These are phyloP conservation scores for Pseudopyrenochaeta lycopersici DNA, from an alignment of 2,329 filamentous ascomycete genomes.

Conservation along the genomic window DNA sequence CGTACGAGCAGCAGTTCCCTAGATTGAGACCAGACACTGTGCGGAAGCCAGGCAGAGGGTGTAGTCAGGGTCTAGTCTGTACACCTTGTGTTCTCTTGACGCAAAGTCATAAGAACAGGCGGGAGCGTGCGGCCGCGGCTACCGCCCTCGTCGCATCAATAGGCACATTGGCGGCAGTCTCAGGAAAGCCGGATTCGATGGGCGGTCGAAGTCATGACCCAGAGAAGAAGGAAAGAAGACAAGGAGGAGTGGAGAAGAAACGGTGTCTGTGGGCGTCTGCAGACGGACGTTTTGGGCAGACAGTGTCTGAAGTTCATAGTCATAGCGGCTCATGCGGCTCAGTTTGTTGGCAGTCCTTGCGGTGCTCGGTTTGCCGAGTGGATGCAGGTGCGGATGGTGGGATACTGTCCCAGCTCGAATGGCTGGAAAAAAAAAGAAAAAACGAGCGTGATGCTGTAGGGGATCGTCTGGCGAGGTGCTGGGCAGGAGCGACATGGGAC, in stretches of 20 bases:
- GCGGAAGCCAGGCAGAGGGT: slow-evolving; percentile 10
- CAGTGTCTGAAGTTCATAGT: slow-evolving; percentile 25
- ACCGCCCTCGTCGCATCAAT: background rate
- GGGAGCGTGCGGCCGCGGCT: background rate
- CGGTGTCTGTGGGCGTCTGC: slow-evolving; percentile 42
- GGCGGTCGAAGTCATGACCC: slow-evolving; percentile 22
- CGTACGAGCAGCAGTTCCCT: slow-evolving; percentile 7
- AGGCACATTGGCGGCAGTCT: slow-evolving; percentile 7
- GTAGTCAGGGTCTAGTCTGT: slow-evolving; percentile 13
- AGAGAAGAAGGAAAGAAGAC: slow-evolving; percentile 31
- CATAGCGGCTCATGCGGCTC: slow-evolving; percentile 32
- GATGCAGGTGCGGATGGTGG: slow-evolving; percentile 6
- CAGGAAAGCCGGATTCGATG: slow-evolving; percentile 12
- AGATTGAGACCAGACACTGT: slow-evolving; percentile 10
- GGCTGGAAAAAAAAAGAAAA: slow-evolving; percentile 4
- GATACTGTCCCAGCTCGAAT: slow-evolving; percentile 3
- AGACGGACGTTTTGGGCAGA: slow-evolving; percentile 38
- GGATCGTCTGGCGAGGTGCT: slow-evolving; percentile 8
- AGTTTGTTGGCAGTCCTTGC: slow-evolving; percentile 4
- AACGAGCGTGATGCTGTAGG: slow-evolving; percentile 8
- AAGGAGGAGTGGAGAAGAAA: slow-evolving; percentile 29
- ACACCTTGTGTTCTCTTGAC: slow-evolving; percentile 3
- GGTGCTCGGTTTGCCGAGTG: background rate
- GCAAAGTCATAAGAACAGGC: background rate
- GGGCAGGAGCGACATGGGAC: slow-evolving; percentile 23